phyloP scores from a whole-genome alignment of 768 basidiomycete genomes.

The Phlegmacium glaucopus region DNA sequence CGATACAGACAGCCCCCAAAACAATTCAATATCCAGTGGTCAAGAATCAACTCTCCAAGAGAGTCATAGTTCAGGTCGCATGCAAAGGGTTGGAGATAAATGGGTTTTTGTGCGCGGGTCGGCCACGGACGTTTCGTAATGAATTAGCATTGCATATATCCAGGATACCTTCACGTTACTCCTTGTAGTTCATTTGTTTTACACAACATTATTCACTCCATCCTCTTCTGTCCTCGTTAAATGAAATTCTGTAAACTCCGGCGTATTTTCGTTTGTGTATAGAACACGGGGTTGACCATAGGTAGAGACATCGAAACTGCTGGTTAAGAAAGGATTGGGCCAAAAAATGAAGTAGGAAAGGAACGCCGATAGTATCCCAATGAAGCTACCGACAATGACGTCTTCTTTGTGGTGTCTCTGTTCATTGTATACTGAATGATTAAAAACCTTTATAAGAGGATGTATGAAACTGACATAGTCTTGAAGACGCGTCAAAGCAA shows the following conservation, averaged over 20 bases:
- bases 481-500: conserved; percentile 59
- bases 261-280: conserved; percentile 29
- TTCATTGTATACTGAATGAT: conserved; percentile 4
- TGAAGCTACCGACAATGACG: conserved; percentile 57
- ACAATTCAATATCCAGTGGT: conserved; percentile 7
- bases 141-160: conserved; percentile 8
- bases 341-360: conserved; percentile 60
- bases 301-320: conserved; percentile 27
- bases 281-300: conserved; percentile 39
- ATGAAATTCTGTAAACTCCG: conserved; percentile 40
- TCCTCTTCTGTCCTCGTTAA: conserved; percentile 42
- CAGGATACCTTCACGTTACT: conserved; percentile 14
- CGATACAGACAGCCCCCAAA: conserved; percentile 10
- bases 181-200: conserved; percentile 18
- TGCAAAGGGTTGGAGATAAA: conserved; percentile 69
- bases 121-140: conserved; percentile 26
- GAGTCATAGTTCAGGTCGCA: conserved; percentile 36
- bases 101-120: conserved; percentile 64
- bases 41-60: conserved; percentile 8
- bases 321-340: conserved; percentile 55
- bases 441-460: neutral
- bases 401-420: conserved; percentile 72
- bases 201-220: conserved; percentile 36
- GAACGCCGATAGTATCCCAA: conserved; percentile 49
- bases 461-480: conserved; percentile 53